Conservation (phyloP, 2,329 filamentous ascomycete genomes). For the Aspergillus neotritici region DNA sequence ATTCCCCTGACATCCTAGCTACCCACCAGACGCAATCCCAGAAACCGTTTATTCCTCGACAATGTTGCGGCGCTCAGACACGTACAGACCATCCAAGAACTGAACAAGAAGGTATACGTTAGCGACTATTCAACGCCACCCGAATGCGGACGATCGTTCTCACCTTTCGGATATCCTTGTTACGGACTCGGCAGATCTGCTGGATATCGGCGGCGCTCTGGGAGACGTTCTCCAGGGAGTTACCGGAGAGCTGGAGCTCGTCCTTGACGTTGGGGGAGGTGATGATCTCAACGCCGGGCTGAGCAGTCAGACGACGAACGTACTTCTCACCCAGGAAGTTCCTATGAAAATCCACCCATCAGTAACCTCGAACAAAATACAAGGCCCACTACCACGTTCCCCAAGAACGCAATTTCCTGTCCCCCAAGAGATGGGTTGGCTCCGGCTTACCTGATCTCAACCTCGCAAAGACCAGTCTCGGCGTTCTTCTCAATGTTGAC, state of each 20-base stretch:
- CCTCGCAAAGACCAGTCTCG: slow-evolving; percentile 80
- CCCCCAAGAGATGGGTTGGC: neutral
- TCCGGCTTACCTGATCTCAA: slow-evolving; percentile 85
- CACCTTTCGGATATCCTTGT: slow-evolving; percentile 99
- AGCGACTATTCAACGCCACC: slow-evolving; percentile 1
- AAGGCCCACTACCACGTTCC: neutral
- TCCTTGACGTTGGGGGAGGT: slow-evolving; percentile 93
- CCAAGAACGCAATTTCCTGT: neutral
- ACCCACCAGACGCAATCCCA: slow-evolving; percentile 28
- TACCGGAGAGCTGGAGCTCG: slow-evolving; percentile 86
- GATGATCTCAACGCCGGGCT: slow-evolving; percentile 82
- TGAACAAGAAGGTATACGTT: slow-evolving; percentile 30
- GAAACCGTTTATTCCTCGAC: slow-evolving; percentile 51
- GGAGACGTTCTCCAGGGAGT: slow-evolving; percentile 95
- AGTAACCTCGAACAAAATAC: slow-evolving; percentile 6
- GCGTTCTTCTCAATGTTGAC: slow-evolving; percentile 96
- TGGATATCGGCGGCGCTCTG: slow-evolving; percentile 99
- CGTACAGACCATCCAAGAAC: slow-evolving; percentile 99
- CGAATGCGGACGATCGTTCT: slow-evolving; percentile 20
- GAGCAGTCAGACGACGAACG: slow-evolving; percentile 85
- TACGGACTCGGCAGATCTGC: slow-evolving; percentile 98
- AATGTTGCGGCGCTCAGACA: slow-evolving; percentile 97
- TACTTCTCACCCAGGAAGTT: slow-evolving; percentile 99
- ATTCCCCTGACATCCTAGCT: slow-evolving; percentile 34
- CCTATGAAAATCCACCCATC: slow-evolving; percentile 46